Base-by-base conservation (phyloP, 805 yeast species). In the Torulaspora indica region DNA sequence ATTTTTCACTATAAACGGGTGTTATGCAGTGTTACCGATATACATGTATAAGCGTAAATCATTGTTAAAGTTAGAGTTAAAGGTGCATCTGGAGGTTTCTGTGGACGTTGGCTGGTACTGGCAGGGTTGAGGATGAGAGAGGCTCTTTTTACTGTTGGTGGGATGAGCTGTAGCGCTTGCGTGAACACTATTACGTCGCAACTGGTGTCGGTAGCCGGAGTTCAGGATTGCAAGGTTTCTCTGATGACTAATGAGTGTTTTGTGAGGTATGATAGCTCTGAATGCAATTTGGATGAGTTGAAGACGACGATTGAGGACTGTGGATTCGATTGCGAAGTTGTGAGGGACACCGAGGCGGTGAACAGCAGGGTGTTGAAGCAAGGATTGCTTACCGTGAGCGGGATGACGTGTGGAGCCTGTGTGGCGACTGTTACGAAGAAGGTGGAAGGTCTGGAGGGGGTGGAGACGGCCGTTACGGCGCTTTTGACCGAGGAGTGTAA, bases 161-260 rank as follows among this genome's bases (percentile, higher is more conserved):
- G 98, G 4, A 91, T 91, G 98, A 89, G 97, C 6, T 91, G 98
- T 58, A 82, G 95, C 2, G 77, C 95, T 1, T 91, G 98, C 60
- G 76, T 84, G 0, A 72, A 81, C 1, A 70, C 95, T 0, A 77
- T 91, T 13, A 76, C 81, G 1, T 66, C 65, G 18, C 80, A 81
- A 0, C 55, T 86, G 20, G 64, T 70, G 43, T 57, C 56, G 1
- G 38, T 78, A 8, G 65, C 69, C 0, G 82, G 82, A 2, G 85
- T 86, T 6, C 35, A 55, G 1, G 58, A 63, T 12, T 85, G 74
- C 1, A 70, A 74, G 3, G 85, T 90, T 1, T 83, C 95, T 1
- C 72, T 87, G 32, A 67, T 86, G 7, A 85, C 95, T 0, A 89
- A 84, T 53, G 78, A 78, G 44, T 96, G 89, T 1, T 57, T 64